A percentile compares a stretch with the other conserved stretches of the same genome.
Conservation (phyloP, 495 filamentous ascomycete genomes). For the Symbiotaphrina buchneri region DNA sequence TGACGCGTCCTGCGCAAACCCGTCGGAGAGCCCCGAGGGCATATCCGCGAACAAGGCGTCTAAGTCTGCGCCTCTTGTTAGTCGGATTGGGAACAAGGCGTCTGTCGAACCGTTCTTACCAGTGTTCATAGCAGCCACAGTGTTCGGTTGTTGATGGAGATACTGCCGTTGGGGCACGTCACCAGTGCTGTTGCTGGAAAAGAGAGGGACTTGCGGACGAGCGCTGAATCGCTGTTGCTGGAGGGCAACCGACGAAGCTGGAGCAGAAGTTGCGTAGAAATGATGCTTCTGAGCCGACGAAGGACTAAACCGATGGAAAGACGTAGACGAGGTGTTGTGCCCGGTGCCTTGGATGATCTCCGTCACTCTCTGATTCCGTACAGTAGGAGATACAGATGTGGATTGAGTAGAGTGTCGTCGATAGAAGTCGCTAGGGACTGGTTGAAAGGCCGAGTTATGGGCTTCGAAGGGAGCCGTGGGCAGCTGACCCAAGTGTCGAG, state of each 20-base stretch:
- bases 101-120: no score
- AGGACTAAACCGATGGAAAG: slow-evolving; percentile 3
- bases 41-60: no score
- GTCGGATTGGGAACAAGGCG: no score
- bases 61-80: no score
- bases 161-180: slow-evolving; percentile 11
- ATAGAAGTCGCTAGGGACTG: background rate
- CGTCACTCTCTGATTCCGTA: slow-evolving; percentile 5
- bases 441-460: slow-evolving; percentile 1
- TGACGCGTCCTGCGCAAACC: no score
- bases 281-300: slow-evolving; percentile 3
- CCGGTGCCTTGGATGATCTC: slow-evolving; percentile 4
- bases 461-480: background rate
- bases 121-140: background rate
- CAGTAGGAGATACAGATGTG: slow-evolving; percentile 2
- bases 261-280: slow-evolving; percentile 16
- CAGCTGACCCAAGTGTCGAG: slow-evolving; percentile 10
- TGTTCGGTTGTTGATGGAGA: background rate
- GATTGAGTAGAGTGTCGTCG: slow-evolving; percentile 4
- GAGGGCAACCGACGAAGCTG: slow-evolving; percentile 10
- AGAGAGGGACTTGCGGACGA: slow-evolving; percentile 30
- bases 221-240: slow-evolving; percentile 12
- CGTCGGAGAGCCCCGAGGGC: no score
- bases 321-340: slow-evolving; percentile 4
- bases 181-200: slow-evolving; percentile 16